These are phyloP conservation scores for Clitopilus hobsonii DNA, from an alignment of 768 basidiomycete species.

Conservation along the genomic window DNA sequence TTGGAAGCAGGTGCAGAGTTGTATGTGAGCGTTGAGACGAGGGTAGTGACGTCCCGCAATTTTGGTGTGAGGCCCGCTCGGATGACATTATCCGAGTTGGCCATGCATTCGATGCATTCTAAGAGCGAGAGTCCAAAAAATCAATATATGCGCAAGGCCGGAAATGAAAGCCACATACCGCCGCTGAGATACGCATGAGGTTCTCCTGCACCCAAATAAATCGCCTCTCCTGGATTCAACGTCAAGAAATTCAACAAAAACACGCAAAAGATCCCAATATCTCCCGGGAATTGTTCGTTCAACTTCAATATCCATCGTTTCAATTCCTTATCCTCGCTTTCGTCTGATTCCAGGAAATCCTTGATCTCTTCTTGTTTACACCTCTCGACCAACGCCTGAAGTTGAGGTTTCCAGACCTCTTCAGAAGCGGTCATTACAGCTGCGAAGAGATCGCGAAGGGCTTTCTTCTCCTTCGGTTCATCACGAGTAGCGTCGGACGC, in stretches of 20 bases:
- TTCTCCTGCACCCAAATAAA: constrained; percentile 93
- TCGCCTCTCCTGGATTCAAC: constrained; percentile 80
- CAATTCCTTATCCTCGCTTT: constrained; percentile 35
- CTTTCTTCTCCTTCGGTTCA: constrained; percentile 48
- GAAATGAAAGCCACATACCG: constrained; percentile 42
- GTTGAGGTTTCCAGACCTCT: constrained; percentile 43
- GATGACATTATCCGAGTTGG: constrained; percentile 98
- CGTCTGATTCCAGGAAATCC: background rate
- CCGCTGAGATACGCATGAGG: constrained; percentile 96
- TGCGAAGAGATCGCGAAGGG: constrained; percentile 73
- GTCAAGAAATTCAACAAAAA: constrained; percentile 86
- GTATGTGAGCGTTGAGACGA: constrained; percentile 86
- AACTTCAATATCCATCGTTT: constrained; percentile 60
- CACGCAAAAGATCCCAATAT: constrained; percentile 90
- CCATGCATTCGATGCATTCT: constrained; percentile 99
- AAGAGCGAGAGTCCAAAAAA: background rate
- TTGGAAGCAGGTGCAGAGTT: constrained; percentile 58
- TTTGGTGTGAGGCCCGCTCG: constrained; percentile 98
- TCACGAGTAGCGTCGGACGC: constrained; percentile 36
- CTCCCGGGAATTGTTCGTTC: constrained; percentile 78
- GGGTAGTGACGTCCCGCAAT: constrained; percentile 87
- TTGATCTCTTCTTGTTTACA: constrained; percentile 45
- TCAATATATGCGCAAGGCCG: constrained; percentile 2
- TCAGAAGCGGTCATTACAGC: constrained; percentile 80
- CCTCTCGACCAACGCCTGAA: constrained; percentile 54